Conservation (phyloP, 2,329 filamentous ascomycete genomes). For the Aspergillus oerlinghausenensis region DNA sequence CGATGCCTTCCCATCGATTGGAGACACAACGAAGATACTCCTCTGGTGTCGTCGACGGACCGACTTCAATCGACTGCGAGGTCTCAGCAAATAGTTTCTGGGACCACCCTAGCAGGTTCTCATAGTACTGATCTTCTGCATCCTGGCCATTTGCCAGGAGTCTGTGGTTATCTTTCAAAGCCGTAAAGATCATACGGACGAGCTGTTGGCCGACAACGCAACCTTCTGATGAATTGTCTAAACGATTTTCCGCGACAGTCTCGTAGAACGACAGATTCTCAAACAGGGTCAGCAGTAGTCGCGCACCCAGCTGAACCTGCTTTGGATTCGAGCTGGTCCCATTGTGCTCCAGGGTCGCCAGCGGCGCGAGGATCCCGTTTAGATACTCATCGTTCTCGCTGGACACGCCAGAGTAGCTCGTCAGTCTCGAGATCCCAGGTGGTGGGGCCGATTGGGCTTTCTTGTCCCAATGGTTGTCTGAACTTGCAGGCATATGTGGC, state of each 20-base stretch:
- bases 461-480: neutral
- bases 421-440: neutral
- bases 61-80: conserved; percentile 9
- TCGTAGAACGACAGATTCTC: conserved; percentile 19
- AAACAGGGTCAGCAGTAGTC: conserved; percentile 14
- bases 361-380: neutral
- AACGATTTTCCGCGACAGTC: conserved; percentile 9
- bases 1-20: conserved; percentile 22
- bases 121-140: conserved; percentile 6
- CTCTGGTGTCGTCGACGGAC: conserved; percentile 15
- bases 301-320: conserved; percentile 20
- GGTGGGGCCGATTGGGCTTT: neutral
- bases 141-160: conserved; percentile 3
- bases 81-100: conserved; percentile 18
- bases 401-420: conserved; percentile 16
- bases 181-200: conserved; percentile 14
- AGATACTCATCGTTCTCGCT: conserved; percentile 9
- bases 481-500: neutral
- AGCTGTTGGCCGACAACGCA: conserved; percentile 18
- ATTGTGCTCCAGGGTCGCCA: neutral
- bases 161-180: conserved; percentile 15
- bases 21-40: conserved; percentile 14
- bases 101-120: conserved; percentile 10
- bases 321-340: conserved; percentile 6
- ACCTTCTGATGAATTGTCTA: conserved; percentile 15